Evolutionary conservation across 2,329 filamentous ascomycete species (phyloP).

Genomic region (Pestalotiopsis fici): DNA sequence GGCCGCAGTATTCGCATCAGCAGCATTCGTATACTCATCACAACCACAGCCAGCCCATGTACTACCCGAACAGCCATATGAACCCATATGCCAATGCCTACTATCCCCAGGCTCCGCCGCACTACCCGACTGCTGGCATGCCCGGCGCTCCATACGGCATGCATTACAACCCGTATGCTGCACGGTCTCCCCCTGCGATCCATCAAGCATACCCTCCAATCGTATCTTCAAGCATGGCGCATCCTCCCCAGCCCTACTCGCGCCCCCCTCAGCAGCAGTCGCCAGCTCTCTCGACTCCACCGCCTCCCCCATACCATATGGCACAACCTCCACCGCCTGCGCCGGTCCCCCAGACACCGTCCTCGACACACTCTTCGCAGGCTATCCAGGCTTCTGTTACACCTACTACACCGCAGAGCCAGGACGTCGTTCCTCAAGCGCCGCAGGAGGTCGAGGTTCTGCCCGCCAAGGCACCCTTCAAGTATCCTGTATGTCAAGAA

Average conservation of each 20-base stretch:
- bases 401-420: constrained; percentile 45
- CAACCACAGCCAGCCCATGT: constrained; percentile 44
- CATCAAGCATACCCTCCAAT: constrained; percentile 58
- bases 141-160: constrained; percentile 44
- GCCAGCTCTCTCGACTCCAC: constrained; percentile 55
- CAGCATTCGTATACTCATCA: constrained; percentile 31
- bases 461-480: constrained; percentile 35
- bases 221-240: constrained; percentile 38
- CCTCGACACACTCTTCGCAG: constrained; percentile 51
- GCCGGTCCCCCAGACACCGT: constrained; percentile 50
- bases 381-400: constrained; percentile 42
- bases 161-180: constrained; percentile 41
- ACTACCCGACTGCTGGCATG: constrained; percentile 56
- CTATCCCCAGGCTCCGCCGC: constrained; percentile 58
- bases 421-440: constrained; percentile 18
- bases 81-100: constrained; percentile 50
- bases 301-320: constrained; percentile 37
- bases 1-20: constrained; percentile 38
- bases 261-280: constrained; percentile 46
- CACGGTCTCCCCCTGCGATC: constrained; percentile 28
- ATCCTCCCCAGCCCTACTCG: constrained; percentile 42
- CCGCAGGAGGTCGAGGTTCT: constrained; percentile 25
- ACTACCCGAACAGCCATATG: constrained; percentile 46
- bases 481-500: constrained; percentile 49
- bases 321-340: constrained; percentile 41